These are phyloP conservation scores for Boletus rubroflammeus DNA, from an alignment of 768 basidiomycete species.

Conservation along the genomic window DNA sequence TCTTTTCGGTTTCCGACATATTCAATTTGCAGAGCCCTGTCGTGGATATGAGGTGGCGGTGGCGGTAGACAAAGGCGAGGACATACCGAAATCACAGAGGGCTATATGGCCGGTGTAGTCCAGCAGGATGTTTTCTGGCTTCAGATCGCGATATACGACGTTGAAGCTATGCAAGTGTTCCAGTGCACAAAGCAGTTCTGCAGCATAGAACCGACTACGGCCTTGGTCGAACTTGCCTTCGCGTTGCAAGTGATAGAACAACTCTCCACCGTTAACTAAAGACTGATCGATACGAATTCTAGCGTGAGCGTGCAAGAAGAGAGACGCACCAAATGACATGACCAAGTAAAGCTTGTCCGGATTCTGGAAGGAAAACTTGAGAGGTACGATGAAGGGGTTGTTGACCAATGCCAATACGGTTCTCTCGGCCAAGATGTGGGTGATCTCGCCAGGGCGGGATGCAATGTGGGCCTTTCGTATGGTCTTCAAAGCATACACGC, in stretches of 20 bases:
- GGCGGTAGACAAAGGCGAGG: neutral
- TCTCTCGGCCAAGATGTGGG: slow-evolving; percentile 94
- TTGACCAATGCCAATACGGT: slow-evolving; percentile 96
- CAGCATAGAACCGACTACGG: slow-evolving; percentile 94
- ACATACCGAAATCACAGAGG: slow-evolving; percentile 87
- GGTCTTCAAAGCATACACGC: slow-evolving; percentile 97
- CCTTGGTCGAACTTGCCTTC: slow-evolving; percentile 95
- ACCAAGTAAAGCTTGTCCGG: slow-evolving; percentile 96
- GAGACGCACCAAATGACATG: slow-evolving; percentile 82
- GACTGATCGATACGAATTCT: neutral
- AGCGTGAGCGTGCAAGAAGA: neutral
- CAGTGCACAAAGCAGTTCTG: slow-evolving; percentile 91
- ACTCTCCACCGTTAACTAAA: slow-evolving; percentile 91
- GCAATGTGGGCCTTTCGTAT: slow-evolving; percentile 98
- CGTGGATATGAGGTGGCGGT: neutral
- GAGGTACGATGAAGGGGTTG: slow-evolving; percentile 97
- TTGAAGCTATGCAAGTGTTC: slow-evolving; percentile 98
- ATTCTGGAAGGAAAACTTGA: slow-evolving; percentile 99
- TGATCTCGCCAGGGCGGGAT: slow-evolving; percentile 93
- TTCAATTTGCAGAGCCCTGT: slow-evolving; percentile 87
- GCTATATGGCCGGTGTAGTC: slow-evolving; percentile 99
- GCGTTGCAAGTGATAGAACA: slow-evolving; percentile 96
- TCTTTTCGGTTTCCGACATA: slow-evolving; percentile 97
- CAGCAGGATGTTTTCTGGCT: slow-evolving; percentile 96
- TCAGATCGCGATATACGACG: slow-evolving; percentile 96